Evolutionary conservation across 192 early-diverging fungal species (phyloP).

Genomic region (Pilaira anomala): DNA sequence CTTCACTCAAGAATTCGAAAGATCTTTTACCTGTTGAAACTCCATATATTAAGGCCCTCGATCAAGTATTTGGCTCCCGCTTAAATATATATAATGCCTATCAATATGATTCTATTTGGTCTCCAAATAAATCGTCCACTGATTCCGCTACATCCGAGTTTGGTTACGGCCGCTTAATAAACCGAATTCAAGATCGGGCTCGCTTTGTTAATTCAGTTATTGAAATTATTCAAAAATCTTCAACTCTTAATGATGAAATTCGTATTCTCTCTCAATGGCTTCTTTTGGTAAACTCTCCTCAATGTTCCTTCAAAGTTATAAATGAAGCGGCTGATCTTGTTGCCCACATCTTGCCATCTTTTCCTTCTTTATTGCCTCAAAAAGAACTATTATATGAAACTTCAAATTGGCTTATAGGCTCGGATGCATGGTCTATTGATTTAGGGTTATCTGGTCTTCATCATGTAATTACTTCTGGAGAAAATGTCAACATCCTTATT

Average conservation of each 20-base stretch:
- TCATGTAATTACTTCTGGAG: constrained; percentile 78
- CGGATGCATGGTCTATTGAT: constrained; percentile 82
- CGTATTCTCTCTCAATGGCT: constrained; percentile 61
- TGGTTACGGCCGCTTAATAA: constrained; percentile 75
- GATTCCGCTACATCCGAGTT: constrained; percentile 69
- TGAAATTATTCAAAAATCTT: constrained; percentile 44
- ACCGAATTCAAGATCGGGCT: constrained; percentile 62
- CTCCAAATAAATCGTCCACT: constrained; percentile 44
- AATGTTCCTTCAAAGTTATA: constrained; percentile 17
- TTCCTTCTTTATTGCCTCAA: not conserved
- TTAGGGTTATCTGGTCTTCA: constrained; percentile 85
- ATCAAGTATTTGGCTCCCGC: constrained; percentile 70
- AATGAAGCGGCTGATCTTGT: constrained; percentile 27
- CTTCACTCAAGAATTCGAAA: not conserved
- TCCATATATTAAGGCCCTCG: constrained; percentile 63
- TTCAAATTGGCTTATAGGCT: constrained; percentile 87
- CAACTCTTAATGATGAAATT: constrained; percentile 47
- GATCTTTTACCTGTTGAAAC: constrained; percentile 26
- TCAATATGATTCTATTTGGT: constrained; percentile 65
- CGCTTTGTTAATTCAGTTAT: constrained; percentile 61
- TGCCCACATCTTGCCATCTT: not conserved
- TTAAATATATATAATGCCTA: constrained; percentile 76
- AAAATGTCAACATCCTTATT: constrained; percentile 87
- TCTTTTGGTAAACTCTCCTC: constrained; percentile 36
- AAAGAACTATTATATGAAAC: constrained; percentile 48